These are phyloP conservation scores for Lentinus tigrinus DNA, from an alignment of 768 basidiomycete genomes.

Conservation along the genomic window DNA sequence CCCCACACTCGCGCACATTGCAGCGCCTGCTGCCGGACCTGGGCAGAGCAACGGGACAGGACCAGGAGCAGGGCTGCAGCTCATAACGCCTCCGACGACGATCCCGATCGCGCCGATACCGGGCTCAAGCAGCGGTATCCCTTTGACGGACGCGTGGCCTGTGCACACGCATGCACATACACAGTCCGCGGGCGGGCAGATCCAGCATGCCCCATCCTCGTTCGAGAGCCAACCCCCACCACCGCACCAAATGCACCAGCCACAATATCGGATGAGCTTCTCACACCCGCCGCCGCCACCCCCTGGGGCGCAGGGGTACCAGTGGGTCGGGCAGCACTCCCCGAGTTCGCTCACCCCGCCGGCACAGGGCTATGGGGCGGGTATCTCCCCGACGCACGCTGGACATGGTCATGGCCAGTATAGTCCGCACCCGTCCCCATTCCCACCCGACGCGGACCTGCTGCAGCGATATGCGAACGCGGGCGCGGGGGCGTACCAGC, in stretches of 20 bases:
- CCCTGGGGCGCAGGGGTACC: constrained; percentile 1
- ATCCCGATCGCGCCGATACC: constrained; percentile 8
- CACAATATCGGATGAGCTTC: constrained; percentile 11
- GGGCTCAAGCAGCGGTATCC: not conserved
- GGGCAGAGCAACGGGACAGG: not conserved
- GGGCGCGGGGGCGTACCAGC: constrained; percentile 1
- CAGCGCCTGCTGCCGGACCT: not conserved
- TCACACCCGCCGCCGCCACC: constrained; percentile 15
- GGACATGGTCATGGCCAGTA: not conserved
- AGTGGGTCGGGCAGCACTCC: constrained; percentile 10
- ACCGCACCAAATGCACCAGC: constrained; percentile 14
- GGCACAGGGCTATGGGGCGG: not conserved
- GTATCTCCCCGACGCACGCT: not conserved
- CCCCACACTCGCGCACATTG: constrained; percentile 10
- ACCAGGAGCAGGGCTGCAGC: not conserved
- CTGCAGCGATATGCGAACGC: constrained; percentile 8
- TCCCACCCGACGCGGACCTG: constrained; percentile 7
- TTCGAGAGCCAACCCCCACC: not conserved
- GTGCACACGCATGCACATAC: not conserved
- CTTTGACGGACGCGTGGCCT: constrained; percentile 8
- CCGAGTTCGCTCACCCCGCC: constrained; percentile 5
- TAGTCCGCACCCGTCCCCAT: not conserved
- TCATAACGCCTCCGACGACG: constrained; percentile 12
- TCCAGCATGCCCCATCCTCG: not conserved
- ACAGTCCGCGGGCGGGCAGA: not conserved